These are phyloP conservation scores for Stemphylium vesicarium DNA, from an alignment of 2,329 filamentous ascomycete genomes.

Conservation along the genomic window DNA sequence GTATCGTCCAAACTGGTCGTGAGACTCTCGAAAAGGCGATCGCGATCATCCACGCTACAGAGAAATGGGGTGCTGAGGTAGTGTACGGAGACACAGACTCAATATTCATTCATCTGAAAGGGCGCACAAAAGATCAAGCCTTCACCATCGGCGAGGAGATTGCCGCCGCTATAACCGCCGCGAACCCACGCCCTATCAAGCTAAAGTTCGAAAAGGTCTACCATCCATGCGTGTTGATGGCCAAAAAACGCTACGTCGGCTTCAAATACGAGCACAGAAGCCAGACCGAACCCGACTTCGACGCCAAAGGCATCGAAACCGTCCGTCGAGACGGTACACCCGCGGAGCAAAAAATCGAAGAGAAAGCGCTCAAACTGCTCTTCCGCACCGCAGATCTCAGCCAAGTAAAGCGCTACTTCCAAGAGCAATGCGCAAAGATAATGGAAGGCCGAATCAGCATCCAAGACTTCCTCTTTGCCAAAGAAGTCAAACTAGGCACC, in stretches of 20 bases:
- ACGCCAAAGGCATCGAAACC: conserved; percentile 98
- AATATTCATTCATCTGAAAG: conserved; percentile 87
- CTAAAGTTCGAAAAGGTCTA: conserved; percentile 99
- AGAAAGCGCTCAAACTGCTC: conserved; percentile 84
- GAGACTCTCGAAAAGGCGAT: conserved; percentile 96
- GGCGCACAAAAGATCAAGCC: conserved; percentile 83
- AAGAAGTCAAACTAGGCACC: conserved; percentile 86
- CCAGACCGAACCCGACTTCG: conserved; percentile 84
- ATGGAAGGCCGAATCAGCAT: conserved; percentile 87
- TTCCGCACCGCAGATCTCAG: conserved; percentile 91
- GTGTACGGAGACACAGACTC: conserved; percentile 99
- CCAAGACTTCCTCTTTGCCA: conserved; percentile 95
- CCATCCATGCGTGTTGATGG: conserved; percentile 88
- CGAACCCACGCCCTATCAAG: conserved; percentile 90
- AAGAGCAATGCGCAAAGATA: conserved; percentile 87
- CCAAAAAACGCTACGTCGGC: conserved; percentile 97
- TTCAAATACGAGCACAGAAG: conserved; percentile 88
- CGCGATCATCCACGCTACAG: conserved; percentile 85
- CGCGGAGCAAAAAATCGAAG: conserved; percentile 95
- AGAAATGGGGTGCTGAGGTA: conserved; percentile 91
- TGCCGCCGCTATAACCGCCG: conserved; percentile 80
- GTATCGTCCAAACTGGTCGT: conserved; percentile 93
- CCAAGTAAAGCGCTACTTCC: conserved; percentile 88
- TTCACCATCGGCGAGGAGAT: conserved; percentile 95
- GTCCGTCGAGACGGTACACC: conserved; percentile 94